Evolutionary conservation across 768 basidiomycete species (phyloP), one percentile per base, ranked within the genome.

Genomic region (Rhizopogon rudus): DNA sequence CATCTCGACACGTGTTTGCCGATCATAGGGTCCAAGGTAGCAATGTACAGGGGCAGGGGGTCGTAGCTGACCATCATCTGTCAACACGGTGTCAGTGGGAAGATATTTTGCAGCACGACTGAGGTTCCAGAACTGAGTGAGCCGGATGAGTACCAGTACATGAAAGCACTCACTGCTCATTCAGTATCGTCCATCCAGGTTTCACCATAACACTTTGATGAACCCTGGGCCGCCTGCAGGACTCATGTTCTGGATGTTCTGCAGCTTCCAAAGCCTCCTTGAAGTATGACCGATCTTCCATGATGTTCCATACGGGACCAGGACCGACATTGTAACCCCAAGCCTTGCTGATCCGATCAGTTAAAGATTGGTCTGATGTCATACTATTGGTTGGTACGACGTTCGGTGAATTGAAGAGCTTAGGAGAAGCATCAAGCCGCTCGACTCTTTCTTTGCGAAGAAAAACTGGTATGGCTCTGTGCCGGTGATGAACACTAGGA

Each of bases 231-330:
- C 86, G 73, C 16, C 83, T 74, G 37, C 67, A 74, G 9, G 67
- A 75, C 60, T 88, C 87, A 1, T 63, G 67, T 50, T 74, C 74
- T 9, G 57, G n/a, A 28, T 60, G 57, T 8, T 65, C 57, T 3
- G 70, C 70, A 10, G 64, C 55, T 22, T 31, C 31, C 33, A 64
- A 56, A 3, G 79, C 75, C 60, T 92, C 91, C 63, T 88, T 91
- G 67, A 75, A 92, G 80, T 87, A 93, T 1, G 79, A 81, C 49
- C 88, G 70, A 59, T 93, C 91, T 63, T 93, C 91, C 42, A 80
- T 69, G 37, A 91, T 67, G 56, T 91, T 86, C 89, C 90, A 93
- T 6, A 90, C 61, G 1, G 90, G 88, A 0, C 91, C 91, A 3
- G 81, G 66, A 3, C 90, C 88, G 13, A 88, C 80, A 59, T 88